Evolutionary conservation across 305 asterid species (phyloP), one percentile per base, ranked within the genome.

Genomic region (Ilex paraguariensis): DNA sequence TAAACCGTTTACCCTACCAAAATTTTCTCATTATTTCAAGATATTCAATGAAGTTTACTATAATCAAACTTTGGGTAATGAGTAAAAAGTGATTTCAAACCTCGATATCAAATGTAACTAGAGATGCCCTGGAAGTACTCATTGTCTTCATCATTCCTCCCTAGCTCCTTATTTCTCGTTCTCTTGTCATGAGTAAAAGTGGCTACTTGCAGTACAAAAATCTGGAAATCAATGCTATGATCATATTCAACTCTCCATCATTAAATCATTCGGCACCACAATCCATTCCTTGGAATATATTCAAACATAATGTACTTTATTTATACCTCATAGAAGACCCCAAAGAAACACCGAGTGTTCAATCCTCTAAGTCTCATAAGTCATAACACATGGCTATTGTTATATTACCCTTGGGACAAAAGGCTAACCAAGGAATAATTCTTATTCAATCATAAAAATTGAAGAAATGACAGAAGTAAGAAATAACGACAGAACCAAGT

Each of bases 211-310:
- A 17, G 16, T 57, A 58, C 14, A 12, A 13, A 16, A 44, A 58
- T 39, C 17, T 61, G 40, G 66, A 68, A 61, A 21, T 21, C 28
- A 21, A 58, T 12, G 50, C 57, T 54, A 62, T 53, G 67, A 75
- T 75, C 59, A 67, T 78, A 55, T 79, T 83, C 77, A 68, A 68
- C 74, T 42, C 74, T 42, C 69, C 75, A 85, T 79, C 61, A 81
- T 73, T 70, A 69, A 66, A 64, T 21, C 49, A 72, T 64, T 68
- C 66, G 73, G 71, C 75, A 77, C 61, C 48, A 5, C 14, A 56
- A 65, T 54, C 70, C 56, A 73, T 46, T 67, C 66, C 60, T 62
- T 74, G 70, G 71, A 70, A 72, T 52, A 54, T 59, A 66, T 69
- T 77, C 54, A 36, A 65, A 77, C 74, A 54, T 54, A 50, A 56